Conservation (phyloP, 805 yeast genomes). For the Hanseniaspora taiwanica region DNA sequence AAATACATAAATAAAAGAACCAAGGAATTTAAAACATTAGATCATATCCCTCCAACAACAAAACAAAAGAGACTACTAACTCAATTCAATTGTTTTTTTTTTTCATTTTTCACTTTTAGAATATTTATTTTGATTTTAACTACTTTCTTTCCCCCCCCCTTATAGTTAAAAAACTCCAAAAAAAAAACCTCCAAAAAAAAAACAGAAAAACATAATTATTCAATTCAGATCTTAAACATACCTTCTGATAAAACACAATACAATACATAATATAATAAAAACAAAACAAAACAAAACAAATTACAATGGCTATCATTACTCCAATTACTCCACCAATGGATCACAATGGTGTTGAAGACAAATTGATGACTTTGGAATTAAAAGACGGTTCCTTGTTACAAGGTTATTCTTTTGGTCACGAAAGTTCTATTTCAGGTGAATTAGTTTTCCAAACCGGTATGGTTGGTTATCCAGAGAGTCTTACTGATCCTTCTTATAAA, state of each 20-base stretch:
- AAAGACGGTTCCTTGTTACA: constrained; percentile 76
- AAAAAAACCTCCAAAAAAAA: background rate
- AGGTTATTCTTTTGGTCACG: constrained; percentile 97
- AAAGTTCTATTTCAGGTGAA: constrained; percentile 78
- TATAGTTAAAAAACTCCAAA: background rate
- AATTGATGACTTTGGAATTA: constrained; percentile 76
- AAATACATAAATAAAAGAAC: no score
- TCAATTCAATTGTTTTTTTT: no score
- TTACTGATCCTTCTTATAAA: constrained; percentile 96
- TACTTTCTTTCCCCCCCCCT: background rate
- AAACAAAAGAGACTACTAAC: no score
- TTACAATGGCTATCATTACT: constrained; percentile 20
- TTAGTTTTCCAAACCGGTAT: constrained; percentile 98
- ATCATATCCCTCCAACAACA: no score
- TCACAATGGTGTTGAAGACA: constrained; percentile 49
- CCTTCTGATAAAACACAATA: background rate
- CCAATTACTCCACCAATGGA: constrained; percentile 89
- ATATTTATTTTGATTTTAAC: background rate
- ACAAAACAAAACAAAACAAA: background rate
- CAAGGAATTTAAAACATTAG: no score
- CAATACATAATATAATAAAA: background rate
- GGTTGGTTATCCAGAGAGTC: constrained; percentile 98
- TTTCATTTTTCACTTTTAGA: no score
- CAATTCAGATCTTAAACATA: background rate
- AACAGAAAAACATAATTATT: background rate